These are phyloP conservation scores for Dillenia suffruticosa DNA, from an alignment of 164 flowering plant genomes.

Conservation along the genomic window DNA sequence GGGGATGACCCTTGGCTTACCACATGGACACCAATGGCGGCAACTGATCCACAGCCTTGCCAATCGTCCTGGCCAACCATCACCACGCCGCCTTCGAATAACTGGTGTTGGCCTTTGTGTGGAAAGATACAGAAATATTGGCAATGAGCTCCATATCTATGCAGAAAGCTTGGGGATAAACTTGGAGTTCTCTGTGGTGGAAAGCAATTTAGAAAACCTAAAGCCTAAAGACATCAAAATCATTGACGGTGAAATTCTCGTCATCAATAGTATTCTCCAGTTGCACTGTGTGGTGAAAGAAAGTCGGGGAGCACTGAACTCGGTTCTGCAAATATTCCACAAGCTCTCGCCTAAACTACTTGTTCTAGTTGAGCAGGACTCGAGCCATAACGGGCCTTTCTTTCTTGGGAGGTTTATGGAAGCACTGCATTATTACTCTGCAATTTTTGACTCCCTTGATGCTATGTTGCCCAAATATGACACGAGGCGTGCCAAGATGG, in stretches of 20 bases:
- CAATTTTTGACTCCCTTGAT: conserved; percentile 55
- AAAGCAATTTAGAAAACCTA: conserved; percentile 47
- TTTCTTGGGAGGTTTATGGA: conserved; percentile 66
- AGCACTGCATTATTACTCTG: conserved; percentile 55
- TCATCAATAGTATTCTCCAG: conserved; percentile 54
- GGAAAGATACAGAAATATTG: conserved; percentile 25
- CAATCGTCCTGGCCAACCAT: conserved; percentile 30
- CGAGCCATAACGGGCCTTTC: conserved; percentile 65
- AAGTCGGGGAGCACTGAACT: conserved; percentile 58
- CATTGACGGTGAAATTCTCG: conserved; percentile 32
- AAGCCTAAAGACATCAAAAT: conserved; percentile 29
- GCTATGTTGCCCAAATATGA: conserved; percentile 59
- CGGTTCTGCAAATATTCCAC: conserved; percentile 47
- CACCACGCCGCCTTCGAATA: conserved; percentile 34
- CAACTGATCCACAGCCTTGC: conserved; percentile 46
- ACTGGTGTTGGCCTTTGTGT: conserved; percentile 38
- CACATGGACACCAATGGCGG: conserved; percentile 58
- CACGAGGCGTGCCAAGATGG: conserved; percentile 54
- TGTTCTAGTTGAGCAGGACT: conserved; percentile 56
- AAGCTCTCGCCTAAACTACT: conserved; percentile 38
- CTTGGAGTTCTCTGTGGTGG: conserved; percentile 36
- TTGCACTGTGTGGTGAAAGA: conserved; percentile 63
- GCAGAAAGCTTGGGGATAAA: conserved; percentile 35
- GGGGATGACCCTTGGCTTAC: conserved; percentile 55
- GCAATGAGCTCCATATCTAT: conserved; percentile 36